A percentile compares a stretch with the other conserved stretches of the same genome.
Evolutionary conservation across 768 basidiomycete species (phyloP).

Genomic region (Hypsizygus marmoreus): DNA sequence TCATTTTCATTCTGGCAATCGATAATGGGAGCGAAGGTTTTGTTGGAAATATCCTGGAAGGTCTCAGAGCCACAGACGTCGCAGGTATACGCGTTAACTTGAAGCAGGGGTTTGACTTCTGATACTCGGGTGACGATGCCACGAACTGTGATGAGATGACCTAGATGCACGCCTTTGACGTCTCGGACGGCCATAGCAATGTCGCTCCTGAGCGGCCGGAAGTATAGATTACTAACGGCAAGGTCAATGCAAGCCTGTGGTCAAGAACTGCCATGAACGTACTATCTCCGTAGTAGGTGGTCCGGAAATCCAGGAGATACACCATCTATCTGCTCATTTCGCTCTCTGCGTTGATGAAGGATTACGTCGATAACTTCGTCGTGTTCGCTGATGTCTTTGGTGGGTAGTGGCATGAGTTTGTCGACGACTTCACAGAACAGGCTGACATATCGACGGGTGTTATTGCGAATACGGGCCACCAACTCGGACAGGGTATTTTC

Average conservation of each 20-base stretch:
- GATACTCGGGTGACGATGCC: constrained; percentile 99
- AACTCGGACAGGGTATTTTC: constrained; percentile 73
- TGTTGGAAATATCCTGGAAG: constrained; percentile 94
- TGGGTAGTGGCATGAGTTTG: constrained; percentile 84
- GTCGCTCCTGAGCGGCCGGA: constrained; percentile 81
- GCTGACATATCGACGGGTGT: constrained; percentile 86
- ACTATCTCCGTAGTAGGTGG: constrained; percentile 94
- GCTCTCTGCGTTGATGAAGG: constrained; percentile 87
- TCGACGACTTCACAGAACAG: constrained; percentile 93
- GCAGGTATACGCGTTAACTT: constrained; percentile 98
- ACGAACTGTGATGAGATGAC: constrained; percentile 91
- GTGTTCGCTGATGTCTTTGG: constrained; percentile 85
- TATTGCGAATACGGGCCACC: constrained; percentile 75
- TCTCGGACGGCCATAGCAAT: constrained; percentile 87
- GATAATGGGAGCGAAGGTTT: constrained; percentile 84
- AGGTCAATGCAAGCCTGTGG: constrained; percentile 16
- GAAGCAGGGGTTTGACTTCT: constrained; percentile 96
- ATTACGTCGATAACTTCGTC: constrained; percentile 98
- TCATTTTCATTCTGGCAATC: constrained; percentile 87
- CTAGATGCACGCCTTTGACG: constrained; percentile 84
- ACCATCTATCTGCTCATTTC: constrained; percentile 80
- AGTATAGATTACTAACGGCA: constrained; percentile 81
- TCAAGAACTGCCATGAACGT: constrained; percentile 36
- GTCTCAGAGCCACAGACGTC: constrained; percentile 98
- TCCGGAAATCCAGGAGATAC: constrained; percentile 83